Evolutionary conservation across 1,284 basidiomycete genomes (phyloP).

Genomic region (Marasmius fiardii): DNA sequence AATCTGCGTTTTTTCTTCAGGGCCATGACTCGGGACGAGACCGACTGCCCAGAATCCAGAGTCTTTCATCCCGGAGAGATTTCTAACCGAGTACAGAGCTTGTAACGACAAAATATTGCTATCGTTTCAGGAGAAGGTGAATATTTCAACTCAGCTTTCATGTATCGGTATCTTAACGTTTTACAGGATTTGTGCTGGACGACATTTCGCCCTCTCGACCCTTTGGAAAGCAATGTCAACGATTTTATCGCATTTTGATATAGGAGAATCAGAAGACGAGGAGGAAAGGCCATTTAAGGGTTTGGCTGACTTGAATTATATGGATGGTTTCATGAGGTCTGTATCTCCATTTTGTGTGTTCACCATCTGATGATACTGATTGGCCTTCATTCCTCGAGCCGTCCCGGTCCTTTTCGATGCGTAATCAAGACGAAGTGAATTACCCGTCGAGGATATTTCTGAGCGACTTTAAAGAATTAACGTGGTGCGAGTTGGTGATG

Average conservation of each 20-base stretch:
- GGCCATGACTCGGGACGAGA: no score
- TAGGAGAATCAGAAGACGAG: slow-evolving; percentile 10
- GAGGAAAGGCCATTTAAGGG: background rate
- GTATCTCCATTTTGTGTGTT: no score
- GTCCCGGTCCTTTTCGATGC: no score
- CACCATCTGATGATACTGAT: no score
- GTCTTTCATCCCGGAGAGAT: slow-evolving; percentile 14
- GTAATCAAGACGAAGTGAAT: no score
- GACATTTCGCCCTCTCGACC: no score
- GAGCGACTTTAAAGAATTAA: no score
- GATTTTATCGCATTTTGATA: slow-evolving; percentile 12
- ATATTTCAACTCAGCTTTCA: no score
- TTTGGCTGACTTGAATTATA: background rate
- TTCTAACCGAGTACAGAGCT: slow-evolving; percentile 8
- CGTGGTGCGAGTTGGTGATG: no score
- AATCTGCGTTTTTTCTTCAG: no score
- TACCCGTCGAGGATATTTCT: no score
- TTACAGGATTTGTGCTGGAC: slow-evolving; percentile 11
- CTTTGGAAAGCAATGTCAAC: slow-evolving; percentile 13
- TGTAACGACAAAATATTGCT: slow-evolving; percentile 5
- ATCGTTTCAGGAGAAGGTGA: background rate
- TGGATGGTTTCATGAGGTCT: background rate
- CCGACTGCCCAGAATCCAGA: slow-evolving; percentile 9
- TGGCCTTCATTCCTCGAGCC: no score
- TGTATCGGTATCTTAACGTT: background rate